Base-by-base conservation (phyloP, 257 asterid species). In the Solanum ossicruentum region DNA sequence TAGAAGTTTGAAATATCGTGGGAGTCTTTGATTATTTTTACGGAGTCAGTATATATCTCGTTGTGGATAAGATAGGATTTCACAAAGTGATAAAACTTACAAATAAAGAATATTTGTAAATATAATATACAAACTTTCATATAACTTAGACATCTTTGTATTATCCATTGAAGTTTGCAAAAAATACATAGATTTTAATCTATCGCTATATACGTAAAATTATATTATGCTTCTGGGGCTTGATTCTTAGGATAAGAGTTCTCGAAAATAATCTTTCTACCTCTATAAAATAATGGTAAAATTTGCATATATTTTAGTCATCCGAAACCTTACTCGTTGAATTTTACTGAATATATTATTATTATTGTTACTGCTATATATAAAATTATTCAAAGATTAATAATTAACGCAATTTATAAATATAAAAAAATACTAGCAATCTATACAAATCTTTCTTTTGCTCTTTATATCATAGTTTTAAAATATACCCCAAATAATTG, bases 301-400 rank as follows among this genome's bases (percentile, higher is more conserved):
- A 1, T 32, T 0, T 32, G 36, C 0, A 32, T 32, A 32, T 32
- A 32, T 32, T 32, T 32, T 32, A 32, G 3, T 0, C 36, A 32
- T 32, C 3, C 0, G 0, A 32, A 32, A 32, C 0, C 36, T 32
- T 1, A 32, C 0, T 2, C 0, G 0, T 32, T 0, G 0, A 1
- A 32, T 32, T 32, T 32, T 0, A 32, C 3, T 32, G 3, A 32
- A 32, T 32, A 32, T 32, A 32, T 32, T 32, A 32, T 32, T 32
- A 0, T 2, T 32, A 32, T 32, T 3, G 1, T 32, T 32, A 32
- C 1, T 32, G 36, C 3, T 32, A 32, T 3, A 32, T 32, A 63
- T 26, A 63, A 63, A 63, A 23, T 63, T 63, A 63, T 63, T 63
- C 0, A 12, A 3, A 7, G 4, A 63, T 63, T 12, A 63, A 5